Evolutionary conservation across 345 rosid genomes (phyloP).

Genomic region (Microthlaspi erraticum): DNA sequence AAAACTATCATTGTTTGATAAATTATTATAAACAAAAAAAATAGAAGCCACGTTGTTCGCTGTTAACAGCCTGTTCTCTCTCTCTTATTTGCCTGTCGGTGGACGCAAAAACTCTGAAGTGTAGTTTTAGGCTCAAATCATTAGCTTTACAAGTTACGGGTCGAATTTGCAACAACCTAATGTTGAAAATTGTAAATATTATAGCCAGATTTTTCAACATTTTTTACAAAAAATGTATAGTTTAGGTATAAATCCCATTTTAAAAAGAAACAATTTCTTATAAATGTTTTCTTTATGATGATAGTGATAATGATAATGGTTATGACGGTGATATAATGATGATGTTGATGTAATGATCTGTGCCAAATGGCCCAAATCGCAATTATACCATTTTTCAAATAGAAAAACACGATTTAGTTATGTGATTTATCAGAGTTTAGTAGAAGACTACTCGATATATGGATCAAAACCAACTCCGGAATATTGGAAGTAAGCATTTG

Average conservation of each 20-base stretch:
- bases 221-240: no score
- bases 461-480: constrained; percentile 29
- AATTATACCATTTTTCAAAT: neutral
- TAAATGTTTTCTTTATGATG: neutral
- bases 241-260: no score
- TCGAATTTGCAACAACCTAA: constrained; percentile 5
- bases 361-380: neutral
- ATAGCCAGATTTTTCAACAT: no score
- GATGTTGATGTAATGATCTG: neutral
- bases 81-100: constrained; percentile 35
- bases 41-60: constrained; percentile 33
- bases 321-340: constrained; percentile 2
- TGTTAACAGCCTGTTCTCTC: constrained; percentile 37
- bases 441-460: neutral
- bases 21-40: neutral
- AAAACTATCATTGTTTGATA: constrained; percentile 12
- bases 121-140: constrained; percentile 4
- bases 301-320: neutral
- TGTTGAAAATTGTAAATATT: no score
- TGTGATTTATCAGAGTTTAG: neutral
- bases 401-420: neutral
- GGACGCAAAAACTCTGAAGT: neutral
- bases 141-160: neutral
- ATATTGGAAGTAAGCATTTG: constrained; percentile 20
- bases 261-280: no score